Conservation (phyloP, 352 stramenopile species). For the Phytophthora fragariae region DNA sequence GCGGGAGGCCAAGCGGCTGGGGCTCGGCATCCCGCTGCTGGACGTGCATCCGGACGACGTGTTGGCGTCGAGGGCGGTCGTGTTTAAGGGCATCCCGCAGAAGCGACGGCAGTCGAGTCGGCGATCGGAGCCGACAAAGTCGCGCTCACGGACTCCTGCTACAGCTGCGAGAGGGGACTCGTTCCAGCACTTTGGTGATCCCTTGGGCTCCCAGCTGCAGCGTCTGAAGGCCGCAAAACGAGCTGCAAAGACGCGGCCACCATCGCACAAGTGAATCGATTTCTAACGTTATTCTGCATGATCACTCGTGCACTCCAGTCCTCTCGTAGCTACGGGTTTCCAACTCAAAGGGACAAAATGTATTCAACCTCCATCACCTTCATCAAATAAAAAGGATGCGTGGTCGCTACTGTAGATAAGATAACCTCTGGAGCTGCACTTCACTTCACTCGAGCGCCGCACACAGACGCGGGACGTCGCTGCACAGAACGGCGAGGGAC, state of each 20-base stretch:
- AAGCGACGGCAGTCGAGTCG: conserved; percentile 31
- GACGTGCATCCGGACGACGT: conserved; percentile 68
- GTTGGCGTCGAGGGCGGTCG: conserved; percentile 55
- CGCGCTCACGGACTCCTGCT: conserved; percentile 12
- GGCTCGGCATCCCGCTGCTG: conserved; percentile 67
- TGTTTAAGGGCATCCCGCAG: conserved; percentile 63
- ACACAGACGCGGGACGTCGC: conserved; percentile 69
- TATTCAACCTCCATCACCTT: neutral
- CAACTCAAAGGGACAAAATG: neutral
- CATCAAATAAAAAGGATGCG: neutral
- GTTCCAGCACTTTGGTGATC: conserved; percentile 76
- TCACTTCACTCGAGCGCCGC: conserved; percentile 39
- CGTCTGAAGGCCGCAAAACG: conserved; percentile 45
- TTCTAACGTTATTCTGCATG: neutral
- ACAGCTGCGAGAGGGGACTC: conserved; percentile 34
- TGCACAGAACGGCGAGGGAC: conserved; percentile 73
- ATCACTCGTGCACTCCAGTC: too few relatives aligned
- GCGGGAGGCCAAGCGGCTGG: conserved; percentile 48
- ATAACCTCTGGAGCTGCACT: neutral
- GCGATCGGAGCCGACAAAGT: conserved; percentile 3
- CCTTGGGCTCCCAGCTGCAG: conserved; percentile 58
- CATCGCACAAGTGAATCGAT: conserved; percentile 15
- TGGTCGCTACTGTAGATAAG: too few relatives aligned
- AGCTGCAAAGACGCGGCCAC: conserved; percentile 27
- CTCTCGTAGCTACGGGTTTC: neutral